Conservation (phyloP, 2,329 filamentous ascomycete genomes). For the Purpureocillium takamizusanense region DNA sequence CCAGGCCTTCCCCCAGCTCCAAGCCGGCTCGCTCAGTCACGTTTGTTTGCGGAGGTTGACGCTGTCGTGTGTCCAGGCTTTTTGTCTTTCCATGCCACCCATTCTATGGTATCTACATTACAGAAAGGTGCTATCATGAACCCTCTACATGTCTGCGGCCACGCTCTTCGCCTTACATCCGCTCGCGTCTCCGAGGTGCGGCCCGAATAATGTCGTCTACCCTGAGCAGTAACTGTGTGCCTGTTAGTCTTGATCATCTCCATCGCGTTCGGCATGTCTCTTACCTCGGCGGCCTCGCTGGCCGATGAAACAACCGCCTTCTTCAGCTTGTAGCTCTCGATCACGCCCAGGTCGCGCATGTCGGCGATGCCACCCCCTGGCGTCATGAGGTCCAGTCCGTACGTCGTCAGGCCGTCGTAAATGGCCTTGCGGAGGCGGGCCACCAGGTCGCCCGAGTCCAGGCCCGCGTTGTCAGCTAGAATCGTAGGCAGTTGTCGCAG, state of each 20-base stretch:
- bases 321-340: constrained; percentile 99
- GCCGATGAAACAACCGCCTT: constrained; percentile 94
- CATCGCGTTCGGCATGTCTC: constrained; percentile 19
- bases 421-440: constrained; percentile 86
- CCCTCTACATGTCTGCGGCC: constrained; percentile 2
- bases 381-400: constrained; percentile 79
- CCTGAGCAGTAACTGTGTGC: constrained; percentile 67
- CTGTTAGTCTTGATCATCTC: constrained; percentile 1
- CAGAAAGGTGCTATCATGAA: not conserved
- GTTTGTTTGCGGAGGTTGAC: not conserved
- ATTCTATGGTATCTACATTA: not conserved
- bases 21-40: no score
- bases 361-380: constrained; percentile 89
- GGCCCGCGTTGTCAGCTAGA: constrained; percentile 90
- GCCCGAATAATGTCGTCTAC: constrained; percentile 98
- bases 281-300: constrained; percentile 90
- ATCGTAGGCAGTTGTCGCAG: constrained; percentile 93
- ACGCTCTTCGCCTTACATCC: constrained; percentile 20
- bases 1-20: no score
- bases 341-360: constrained; percentile 90
- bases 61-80: not conserved
- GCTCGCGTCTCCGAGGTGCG: constrained; percentile 56
- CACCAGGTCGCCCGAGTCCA: constrained; percentile 91
- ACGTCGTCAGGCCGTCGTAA: constrained; percentile 88
- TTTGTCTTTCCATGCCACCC: not conserved